Percentiles rank a stretch among this genome's conserved stretches.
These are phyloP conservation scores for Paraphysoderma sedebokerense DNA, from an alignment of 371 early-diverging fungal species.

Conservation along the genomic window DNA sequence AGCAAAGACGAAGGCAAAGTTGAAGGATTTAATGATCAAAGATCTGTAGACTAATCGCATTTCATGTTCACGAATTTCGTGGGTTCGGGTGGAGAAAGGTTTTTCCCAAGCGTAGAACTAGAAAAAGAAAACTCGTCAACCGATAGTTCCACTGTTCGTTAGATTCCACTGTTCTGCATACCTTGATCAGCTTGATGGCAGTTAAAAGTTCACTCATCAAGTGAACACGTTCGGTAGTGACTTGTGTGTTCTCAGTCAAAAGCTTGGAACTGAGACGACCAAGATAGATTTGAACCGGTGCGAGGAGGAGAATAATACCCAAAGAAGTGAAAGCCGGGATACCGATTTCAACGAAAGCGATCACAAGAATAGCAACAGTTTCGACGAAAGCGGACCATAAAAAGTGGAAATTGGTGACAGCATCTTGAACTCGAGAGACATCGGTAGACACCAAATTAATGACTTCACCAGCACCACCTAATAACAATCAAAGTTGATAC, in stretches of 20 bases:
- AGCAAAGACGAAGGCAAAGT: slow-evolving; percentile 36
- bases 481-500: neutral
- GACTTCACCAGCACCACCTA: neutral
- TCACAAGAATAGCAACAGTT: slow-evolving; percentile 18
- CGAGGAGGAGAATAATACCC: slow-evolving; percentile 29
- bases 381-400: slow-evolving; percentile 50
- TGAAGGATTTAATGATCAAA: slow-evolving; percentile 28
- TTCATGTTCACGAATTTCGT: slow-evolving; percentile 25
- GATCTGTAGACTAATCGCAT: slow-evolving; percentile 19
- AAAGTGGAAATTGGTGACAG: slow-evolving; percentile 41
- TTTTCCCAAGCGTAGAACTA: neutral
- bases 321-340: slow-evolving; percentile 32
- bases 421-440: slow-evolving; percentile 30
- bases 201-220: slow-evolving; percentile 51
- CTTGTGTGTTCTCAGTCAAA: slow-evolving; percentile 14
- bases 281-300: slow-evolving; percentile 41
- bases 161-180: too few relatives aligned
- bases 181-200: slow-evolving; percentile 55
- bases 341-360: slow-evolving; percentile 30
- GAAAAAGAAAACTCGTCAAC: too few relatives aligned
- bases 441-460: slow-evolving; percentile 6
- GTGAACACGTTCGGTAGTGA: slow-evolving; percentile 40
- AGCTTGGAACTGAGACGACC: slow-evolving; percentile 23
- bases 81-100: slow-evolving; percentile 12
- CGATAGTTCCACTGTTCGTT: too few relatives aligned